phyloP scores from a whole-genome alignment of 768 basidiomycete genomes.

The Calocybe cyanea region DNA sequence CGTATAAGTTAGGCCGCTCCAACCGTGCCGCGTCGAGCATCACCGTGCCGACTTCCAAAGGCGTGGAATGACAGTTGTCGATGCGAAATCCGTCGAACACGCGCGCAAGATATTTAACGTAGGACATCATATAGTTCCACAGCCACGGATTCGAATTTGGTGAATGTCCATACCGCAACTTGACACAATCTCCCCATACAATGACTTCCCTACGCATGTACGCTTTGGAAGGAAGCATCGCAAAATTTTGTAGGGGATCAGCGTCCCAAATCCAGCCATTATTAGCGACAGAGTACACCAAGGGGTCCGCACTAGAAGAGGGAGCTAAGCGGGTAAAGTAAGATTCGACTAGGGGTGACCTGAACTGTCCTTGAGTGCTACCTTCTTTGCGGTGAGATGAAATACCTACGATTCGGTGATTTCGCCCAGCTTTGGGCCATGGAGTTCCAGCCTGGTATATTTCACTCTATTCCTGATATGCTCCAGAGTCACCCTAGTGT shows the following conservation, averaged over 20 bases:
- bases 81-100: conserved; percentile 95
- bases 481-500: conserved; percentile 69
- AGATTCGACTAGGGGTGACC: conserved; percentile 80
- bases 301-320: conserved; percentile 37
- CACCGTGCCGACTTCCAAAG: conserved; percentile 90
- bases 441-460: conserved; percentile 75
- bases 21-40: conserved; percentile 91
- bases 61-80: conserved; percentile 98
- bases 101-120: conserved; percentile 75
- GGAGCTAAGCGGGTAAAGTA: conserved; percentile 86
- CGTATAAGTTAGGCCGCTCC: conserved; percentile 88
- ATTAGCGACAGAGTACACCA: conserved; percentile 82
- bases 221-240: conserved; percentile 85
- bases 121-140: conserved; percentile 87
- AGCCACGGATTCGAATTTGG: conserved; percentile 88
- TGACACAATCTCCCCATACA: conserved; percentile 98
- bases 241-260: conserved; percentile 93
- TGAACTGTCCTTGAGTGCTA: conserved; percentile 28
- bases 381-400: too few species aligned
- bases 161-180: conserved; percentile 85
- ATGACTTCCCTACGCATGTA: conserved; percentile 96
- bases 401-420: conserved; percentile 65
- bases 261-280: conserved; percentile 99
- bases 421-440: conserved; percentile 81
- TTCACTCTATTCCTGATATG: conserved; percentile 72